A percentile compares a stretch with the other conserved stretches of the same genome.
These are phyloP conservation scores for Umbelopsis ramanniana DNA, from an alignment of 192 early-diverging fungal species.

Conservation along the genomic window DNA sequence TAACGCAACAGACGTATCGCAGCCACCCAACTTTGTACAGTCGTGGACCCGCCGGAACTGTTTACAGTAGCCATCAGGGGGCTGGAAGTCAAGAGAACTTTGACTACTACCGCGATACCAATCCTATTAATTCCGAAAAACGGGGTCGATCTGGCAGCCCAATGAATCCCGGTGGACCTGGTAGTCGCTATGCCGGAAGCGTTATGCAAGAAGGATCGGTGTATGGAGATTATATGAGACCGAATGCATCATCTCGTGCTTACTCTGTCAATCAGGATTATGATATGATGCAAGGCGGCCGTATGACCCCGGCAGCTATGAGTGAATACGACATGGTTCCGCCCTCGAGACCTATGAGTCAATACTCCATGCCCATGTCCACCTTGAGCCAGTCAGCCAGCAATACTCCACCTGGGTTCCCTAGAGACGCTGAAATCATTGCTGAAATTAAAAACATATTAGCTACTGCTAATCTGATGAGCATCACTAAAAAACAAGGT, in stretches of 20 bases:
- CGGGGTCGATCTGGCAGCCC: slow-evolving; percentile 26
- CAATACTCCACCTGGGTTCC: slow-evolving; percentile 41
- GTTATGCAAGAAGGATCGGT: slow-evolving; percentile 29
- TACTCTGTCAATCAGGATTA: slow-evolving; percentile 27
- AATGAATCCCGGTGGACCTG: background rate
- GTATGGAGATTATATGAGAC: slow-evolving; percentile 28
- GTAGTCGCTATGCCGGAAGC: slow-evolving; percentile 25
- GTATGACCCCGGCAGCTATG: slow-evolving; percentile 11
- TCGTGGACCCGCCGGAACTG: slow-evolving; percentile 28
- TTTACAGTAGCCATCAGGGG: slow-evolving; percentile 38
- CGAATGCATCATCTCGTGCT: slow-evolving; percentile 14
- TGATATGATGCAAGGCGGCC: slow-evolving; percentile 13
- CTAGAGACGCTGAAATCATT: slow-evolving; percentile 72
- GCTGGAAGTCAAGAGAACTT: slow-evolving; percentile 37
- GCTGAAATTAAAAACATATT: slow-evolving; percentile 78
- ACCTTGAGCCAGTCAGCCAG: slow-evolving; percentile 17
- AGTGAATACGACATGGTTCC: slow-evolving; percentile 11
- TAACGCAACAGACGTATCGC: slow-evolving; percentile 42
- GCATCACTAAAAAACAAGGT: slow-evolving; percentile 97
- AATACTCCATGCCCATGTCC: slow-evolving; percentile 42
- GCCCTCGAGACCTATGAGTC: slow-evolving; percentile 30
- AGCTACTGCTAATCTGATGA: slow-evolving; percentile 90
- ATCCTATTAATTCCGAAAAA: slow-evolving; percentile 19
- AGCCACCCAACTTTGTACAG: slow-evolving; percentile 38
- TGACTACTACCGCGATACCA: slow-evolving; percentile 42